Conservation (phyloP, 192 early-diverging fungal species). For the Oehlia diaphana region DNA sequence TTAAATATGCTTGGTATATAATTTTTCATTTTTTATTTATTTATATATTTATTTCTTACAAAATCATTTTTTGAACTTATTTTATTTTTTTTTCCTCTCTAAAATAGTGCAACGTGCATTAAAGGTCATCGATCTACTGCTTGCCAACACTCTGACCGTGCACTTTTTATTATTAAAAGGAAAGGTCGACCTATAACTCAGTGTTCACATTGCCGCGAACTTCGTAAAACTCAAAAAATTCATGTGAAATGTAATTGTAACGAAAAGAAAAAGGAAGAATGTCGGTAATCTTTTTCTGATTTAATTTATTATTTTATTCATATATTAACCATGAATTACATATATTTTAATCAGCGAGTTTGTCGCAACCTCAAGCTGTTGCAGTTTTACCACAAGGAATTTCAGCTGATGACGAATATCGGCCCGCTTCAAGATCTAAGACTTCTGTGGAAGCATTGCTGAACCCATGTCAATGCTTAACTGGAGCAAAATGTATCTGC, state of each 20-base stretch:
- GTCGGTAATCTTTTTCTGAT: not conserved
- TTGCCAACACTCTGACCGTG: slow-evolving; percentile 57
- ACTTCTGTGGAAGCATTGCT: slow-evolving; percentile 3
- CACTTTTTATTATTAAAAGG: slow-evolving; percentile 59
- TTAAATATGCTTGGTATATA: slow-evolving; percentile 51
- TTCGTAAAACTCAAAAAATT: slow-evolving; percentile 62
- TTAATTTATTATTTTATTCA: not conserved
- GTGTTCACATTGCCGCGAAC: slow-evolving; percentile 69
- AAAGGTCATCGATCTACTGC: slow-evolving; percentile 57
- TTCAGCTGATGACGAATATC: not conserved
- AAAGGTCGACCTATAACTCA: slow-evolving; percentile 75
- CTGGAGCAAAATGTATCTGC: slow-evolving; percentile 16
- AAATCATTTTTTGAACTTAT: not conserved
- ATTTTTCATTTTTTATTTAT: not conserved
- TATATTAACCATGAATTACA: not conserved
- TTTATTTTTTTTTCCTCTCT: not conserved
- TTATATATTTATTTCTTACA: not conserved
- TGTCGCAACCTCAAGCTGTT: not conserved
- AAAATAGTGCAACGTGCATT: slow-evolving; percentile 50
- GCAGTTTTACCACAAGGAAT: not conserved
- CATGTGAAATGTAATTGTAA: slow-evolving; percentile 74
- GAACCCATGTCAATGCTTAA: slow-evolving; percentile 16
- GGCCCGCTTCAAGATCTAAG: not conserved
- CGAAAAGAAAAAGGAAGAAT: slow-evolving; percentile 34
- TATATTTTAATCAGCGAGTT: not conserved